Evolutionary conservation across 1,284 basidiomycete species (phyloP), one percentile per base, ranked within the genome.

Genomic region (Cutaneotrichosporon dermatis): DNA sequence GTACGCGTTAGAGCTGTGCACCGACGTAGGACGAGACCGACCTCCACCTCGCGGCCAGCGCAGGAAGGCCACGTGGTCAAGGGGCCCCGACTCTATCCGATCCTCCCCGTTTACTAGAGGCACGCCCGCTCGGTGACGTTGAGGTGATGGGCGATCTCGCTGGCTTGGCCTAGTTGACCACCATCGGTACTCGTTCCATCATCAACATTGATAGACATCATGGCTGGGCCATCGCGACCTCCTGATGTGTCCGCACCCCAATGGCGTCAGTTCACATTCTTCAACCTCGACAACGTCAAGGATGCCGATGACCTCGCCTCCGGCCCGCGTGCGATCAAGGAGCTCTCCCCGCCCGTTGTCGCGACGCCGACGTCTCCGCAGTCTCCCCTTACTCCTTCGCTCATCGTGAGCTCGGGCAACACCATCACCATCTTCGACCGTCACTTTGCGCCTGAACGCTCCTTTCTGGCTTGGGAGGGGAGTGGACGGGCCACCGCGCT

Each of bases 301-400:
- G 92, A 92, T 71, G 79, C 83, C 1, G 86, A 92, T 67, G 90
- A 94, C 72, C 79, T 89, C 6, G 83, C 84, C 0, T 85, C 82
- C 58, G 79, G 86, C 2, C 91, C 91, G 0, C 85, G 88, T 58
- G 81, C 89, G 33, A 86, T 94, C 81, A 87, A 71, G 64, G 61
- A 69, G 15, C 66, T 74, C 1, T 57, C 59, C 2, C 72, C 68
- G 1, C 73, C 74, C 1, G 51, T 73, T 7, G 62, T 69, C n/a
- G 50, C 73, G 40, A 71, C 69, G 3, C 62, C 72, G 2, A 75
- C 73, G 2, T 71, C 74, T 0, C 61, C 64, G 2, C 51, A 54
- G 4, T 76, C 75, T 3, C 75, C 75, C 1, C 63, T 76, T 8
- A 48, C 69, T 0, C 63, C 72, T 0, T 69, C 69, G 1, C 54